Evolutionary conservation across 176 grass and related monocot species (phyloP), one percentile per base, ranked within the genome.

Genomic region (Oryza coarctata): DNA sequence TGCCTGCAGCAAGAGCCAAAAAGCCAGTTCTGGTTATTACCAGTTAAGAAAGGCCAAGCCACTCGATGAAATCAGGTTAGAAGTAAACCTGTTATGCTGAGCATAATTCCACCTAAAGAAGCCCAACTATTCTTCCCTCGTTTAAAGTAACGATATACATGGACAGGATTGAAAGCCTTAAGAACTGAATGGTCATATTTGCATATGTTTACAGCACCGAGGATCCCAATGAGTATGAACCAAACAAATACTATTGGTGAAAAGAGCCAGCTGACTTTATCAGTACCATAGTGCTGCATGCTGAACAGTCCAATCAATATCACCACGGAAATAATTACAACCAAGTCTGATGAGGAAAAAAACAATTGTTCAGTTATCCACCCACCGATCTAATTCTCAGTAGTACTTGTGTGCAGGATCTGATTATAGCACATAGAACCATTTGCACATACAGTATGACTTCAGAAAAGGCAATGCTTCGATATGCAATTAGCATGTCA

Each of bases 21-120:
- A 74, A 13, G 52, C 82, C 68, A 27, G 30, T 44, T 67, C 35
- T 38, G 58, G 15, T 82, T 39, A 49, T 73, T 65, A 8, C 72
- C 58, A 57, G 20, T 29, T 33, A 29, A 60, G 3, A 65, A 33
- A 82, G 14, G 3, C 43, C 1, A 58, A 89, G 34, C 6, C 10
- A 75, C 11, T 61, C n/a, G 12, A 50, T 55, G 30, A 82, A 66
- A 61, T 9, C 18, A 74, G 18, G 57, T 15, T 76, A 80, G 45
- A 14, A 6, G 38, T 76, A 26, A 28, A 92, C 92, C 94, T 92
- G 92, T 97, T 85, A 94, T 94, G 77, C 94, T 92, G 32, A 97
- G 94, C 82, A 97, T 86, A 74, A 97, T 94, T 86, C 94, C 94
- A 65, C 94, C 94, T 60, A 97, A 82, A 15, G 94, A 97, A 68